These are phyloP conservation scores for Emmonsia crescens DNA, from an alignment of 2,329 filamentous ascomycete genomes.

Conservation along the genomic window DNA sequence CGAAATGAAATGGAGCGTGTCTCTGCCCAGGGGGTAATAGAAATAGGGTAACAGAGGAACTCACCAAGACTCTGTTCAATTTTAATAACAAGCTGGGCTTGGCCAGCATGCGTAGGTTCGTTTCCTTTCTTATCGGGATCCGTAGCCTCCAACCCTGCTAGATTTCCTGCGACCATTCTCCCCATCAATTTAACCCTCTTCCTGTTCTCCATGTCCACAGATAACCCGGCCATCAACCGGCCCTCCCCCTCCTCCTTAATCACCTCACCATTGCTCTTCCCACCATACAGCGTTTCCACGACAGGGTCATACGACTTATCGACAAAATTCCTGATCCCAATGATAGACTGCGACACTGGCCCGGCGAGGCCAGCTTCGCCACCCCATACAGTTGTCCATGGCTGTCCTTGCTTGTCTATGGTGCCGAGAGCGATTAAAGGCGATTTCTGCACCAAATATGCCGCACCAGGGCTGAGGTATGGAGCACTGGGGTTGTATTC, in stretches of 20 bases:
- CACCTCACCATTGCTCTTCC: conserved; percentile 35
- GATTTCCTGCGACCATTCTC: conserved; percentile 53
- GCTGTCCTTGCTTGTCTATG: conserved; percentile 52
- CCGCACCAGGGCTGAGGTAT: conserved; percentile 52
- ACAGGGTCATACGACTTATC: conserved; percentile 60
- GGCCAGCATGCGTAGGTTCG: conserved; percentile 17
- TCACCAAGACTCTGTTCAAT: conserved; percentile 58
- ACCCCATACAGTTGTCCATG: conserved; percentile 73
- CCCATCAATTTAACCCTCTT: conserved; percentile 67
- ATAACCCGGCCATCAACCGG: conserved; percentile 50
- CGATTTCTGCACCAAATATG: conserved; percentile 48
- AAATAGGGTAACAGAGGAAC: conserved; percentile 9
- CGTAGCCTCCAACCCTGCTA: conserved; percentile 28
- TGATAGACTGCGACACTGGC: conserved; percentile 49
- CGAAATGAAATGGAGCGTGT: not conserved
- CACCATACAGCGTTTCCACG: conserved; percentile 48
- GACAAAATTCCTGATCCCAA: conserved; percentile 54
- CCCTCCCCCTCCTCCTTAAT: conserved; percentile 26
- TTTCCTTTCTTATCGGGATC: conserved; percentile 18
- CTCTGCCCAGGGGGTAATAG: not conserved
- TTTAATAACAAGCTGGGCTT: conserved; percentile 52
- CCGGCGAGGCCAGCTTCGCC: conserved; percentile 56
- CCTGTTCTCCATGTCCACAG: conserved; percentile 54
- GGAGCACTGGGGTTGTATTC: conserved; percentile 56
- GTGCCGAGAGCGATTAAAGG: conserved; percentile 65